Conservation (phyloP, 306 rosid species). For the Prunus mume region DNA sequence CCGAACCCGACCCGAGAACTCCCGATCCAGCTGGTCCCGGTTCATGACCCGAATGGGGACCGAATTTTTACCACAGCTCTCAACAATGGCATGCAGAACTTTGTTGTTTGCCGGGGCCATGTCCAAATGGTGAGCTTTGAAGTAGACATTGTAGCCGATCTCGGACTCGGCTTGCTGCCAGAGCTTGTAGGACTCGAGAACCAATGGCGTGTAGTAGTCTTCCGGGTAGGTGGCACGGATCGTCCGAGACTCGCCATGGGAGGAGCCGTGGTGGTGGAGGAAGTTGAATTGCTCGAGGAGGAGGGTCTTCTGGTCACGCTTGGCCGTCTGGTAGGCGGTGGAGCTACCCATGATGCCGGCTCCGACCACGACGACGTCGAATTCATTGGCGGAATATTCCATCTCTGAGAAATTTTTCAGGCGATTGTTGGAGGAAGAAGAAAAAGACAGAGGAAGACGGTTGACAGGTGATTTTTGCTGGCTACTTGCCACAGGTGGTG, state of each 20-base stretch:
- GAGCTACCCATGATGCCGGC: slow-evolving; percentile 88
- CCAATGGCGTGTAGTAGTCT: slow-evolving; percentile 47
- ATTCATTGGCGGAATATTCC: slow-evolving; percentile 30
- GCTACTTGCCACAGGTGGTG: background rate
- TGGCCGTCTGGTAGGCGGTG: slow-evolving; percentile 67
- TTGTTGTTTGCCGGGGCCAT: slow-evolving; percentile 36
- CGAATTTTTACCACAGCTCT: slow-evolving; percentile 28
- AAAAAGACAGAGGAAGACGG: background rate
- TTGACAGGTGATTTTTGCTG: background rate
- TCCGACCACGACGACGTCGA: slow-evolving; percentile 72
- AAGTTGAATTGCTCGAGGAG: slow-evolving; percentile 81
- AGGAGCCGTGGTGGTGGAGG: slow-evolving; percentile 93
- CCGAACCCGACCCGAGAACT: slow-evolving; percentile 45
- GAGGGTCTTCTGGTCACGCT: slow-evolving; percentile 49
- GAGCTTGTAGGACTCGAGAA: slow-evolving; percentile 63
- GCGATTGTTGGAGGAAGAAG: background rate
- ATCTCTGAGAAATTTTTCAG: slow-evolving; percentile 1
- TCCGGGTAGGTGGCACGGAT: slow-evolving; percentile 70
- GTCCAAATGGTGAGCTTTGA: slow-evolving; percentile 62
- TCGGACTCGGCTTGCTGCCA: slow-evolving; percentile 65
- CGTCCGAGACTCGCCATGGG: slow-evolving; percentile 97
- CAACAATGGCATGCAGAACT: slow-evolving; percentile 31
- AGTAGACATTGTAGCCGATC: slow-evolving; percentile 64
- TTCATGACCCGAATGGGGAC: slow-evolving; percentile 36
- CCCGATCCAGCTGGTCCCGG: slow-evolving; percentile 20